phyloP scores from a whole-genome alignment of 176 grass and related monocot genomes.

The Ensete glaucum region DNA sequence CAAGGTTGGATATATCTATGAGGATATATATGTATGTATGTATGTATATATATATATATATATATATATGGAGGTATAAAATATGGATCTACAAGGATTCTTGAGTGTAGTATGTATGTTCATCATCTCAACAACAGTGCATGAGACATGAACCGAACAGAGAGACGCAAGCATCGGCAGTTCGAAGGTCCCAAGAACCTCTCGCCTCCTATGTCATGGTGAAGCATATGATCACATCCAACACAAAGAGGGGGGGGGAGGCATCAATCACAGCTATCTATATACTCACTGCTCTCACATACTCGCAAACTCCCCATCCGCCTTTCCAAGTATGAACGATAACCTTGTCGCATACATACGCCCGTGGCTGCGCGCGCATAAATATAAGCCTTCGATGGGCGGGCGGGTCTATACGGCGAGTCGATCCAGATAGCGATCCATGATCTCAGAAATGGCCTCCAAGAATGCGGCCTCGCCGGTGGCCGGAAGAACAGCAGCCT shows the following conservation, averaged over 20 bases:
- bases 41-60: too few species aligned
- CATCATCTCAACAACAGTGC: background rate
- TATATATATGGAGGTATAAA: background rate
- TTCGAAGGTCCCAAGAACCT: background rate
- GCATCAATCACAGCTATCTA: background rate
- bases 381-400: too few species aligned
- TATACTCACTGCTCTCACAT: background rate
- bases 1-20: background rate
- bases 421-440: background rate
- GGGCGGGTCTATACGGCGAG: background rate
- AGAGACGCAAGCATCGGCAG: background rate
- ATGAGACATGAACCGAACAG: background rate
- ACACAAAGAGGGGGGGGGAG: background rate
- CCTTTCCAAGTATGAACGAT: background rate
- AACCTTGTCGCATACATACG: background rate
- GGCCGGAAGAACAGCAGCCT: background rate
- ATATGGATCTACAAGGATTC: background rate
- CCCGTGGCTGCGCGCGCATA: background rate
- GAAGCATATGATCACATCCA: background rate
- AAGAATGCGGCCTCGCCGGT: background rate
- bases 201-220: background rate
- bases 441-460: background rate
- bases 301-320: background rate
- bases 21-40: too few species aligned
- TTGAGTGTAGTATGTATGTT: background rate